Base-by-base conservation (phyloP, 2,329 filamentous ascomycete species). In the Phaeophleospora eucalypticola region DNA sequence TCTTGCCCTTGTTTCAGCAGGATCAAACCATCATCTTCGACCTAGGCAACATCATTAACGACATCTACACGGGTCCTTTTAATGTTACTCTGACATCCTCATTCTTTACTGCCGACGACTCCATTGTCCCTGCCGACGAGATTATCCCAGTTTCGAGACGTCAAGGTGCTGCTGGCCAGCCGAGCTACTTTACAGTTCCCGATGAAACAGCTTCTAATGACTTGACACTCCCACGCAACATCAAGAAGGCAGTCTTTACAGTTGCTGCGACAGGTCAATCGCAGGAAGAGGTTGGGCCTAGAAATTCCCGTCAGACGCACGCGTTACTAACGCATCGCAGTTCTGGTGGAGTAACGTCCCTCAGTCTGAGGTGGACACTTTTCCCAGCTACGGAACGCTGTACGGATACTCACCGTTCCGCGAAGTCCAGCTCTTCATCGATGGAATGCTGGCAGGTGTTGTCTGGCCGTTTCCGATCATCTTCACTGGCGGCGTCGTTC, bases 321-420 rank as follows among this genome's bases (percentile, higher is more conserved):
- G 14, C 14, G 10, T 41, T 29, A 19, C 40, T 44, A 16, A 46
- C 36, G 32, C 8, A 9, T 4, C 4, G n/a, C 34, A 61, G 64
- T 91, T 91, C 60, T 94, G 88, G 87, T 93, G 86, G 82, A 79
- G 77, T 47, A 91, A 91, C 60, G 82, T 89, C 1, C 77, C 85
- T 2, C 76, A 83, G 36, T 79, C 78, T 8, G 77, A 83, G 53
- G 72, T 72, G 3, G 53, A 75, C 29, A 75, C 77, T 3, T 91
- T 90, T 61, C 41, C 75, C 3, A 65, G 68, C 4, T 75, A 73
- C 1, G 75, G 76, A 3, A 67, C 69, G 1, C 71, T 89, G 0
- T 79, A 80, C 18, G 87, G 86, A 0, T 81, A 80, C 57, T 84
- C 84, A 4, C 81, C 86, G 1, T 91, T 87, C 64, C 81, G 88